Base-by-base conservation (phyloP, 2,329 filamentous ascomycete species). In the Alternaria sp. region DNA sequence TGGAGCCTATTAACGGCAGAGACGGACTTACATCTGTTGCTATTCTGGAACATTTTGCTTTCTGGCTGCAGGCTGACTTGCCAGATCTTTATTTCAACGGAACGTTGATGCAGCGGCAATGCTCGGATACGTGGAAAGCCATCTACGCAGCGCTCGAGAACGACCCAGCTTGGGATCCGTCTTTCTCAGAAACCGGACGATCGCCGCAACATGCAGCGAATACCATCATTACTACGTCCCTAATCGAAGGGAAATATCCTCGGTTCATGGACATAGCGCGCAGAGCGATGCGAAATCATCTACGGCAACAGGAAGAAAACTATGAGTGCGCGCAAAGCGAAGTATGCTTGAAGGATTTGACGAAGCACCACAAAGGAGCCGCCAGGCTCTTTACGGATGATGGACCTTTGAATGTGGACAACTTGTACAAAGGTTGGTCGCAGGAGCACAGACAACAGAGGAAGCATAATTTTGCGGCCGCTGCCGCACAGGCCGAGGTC, bases 51-150 rank as follows among this genome's bases (percentile, higher is more conserved):
- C 28, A 45, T 37, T 62, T 37, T 49, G 60, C 46, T 9, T 26
- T 59, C n/a, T 59, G 60, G 55, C 47, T 63, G 41, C 46, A 63
- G 47, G 60, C 60, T 4, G 60, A 63, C 37, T 54, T 59, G 41
- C 46, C 37, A 18, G 60, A 55, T n/a, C 20, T 63, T 21, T 59
- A n/a, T 26, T 59, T 63, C 47, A 44, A 63, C 37, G 46, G 47
- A 43, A 10, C 26, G 8, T 15, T 25, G 33, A 58, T 63, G 45
- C 53, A 57, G 53, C 30, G 15, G 21, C 20, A 30, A 14, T 57
- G 45, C 44, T 28, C 25, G 11, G 23, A 49, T 18, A 47, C 26
- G 15, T 61, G 59, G 59, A 57, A 49, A 20, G 43, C 20, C 18
- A 61, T 47, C 25, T 46, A 45, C 50, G 2, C 12, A 12, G 21